Evolutionary conservation across 73 alveolate genomes (phyloP).

Genomic region (Paramecium tetraurelia): DNA sequence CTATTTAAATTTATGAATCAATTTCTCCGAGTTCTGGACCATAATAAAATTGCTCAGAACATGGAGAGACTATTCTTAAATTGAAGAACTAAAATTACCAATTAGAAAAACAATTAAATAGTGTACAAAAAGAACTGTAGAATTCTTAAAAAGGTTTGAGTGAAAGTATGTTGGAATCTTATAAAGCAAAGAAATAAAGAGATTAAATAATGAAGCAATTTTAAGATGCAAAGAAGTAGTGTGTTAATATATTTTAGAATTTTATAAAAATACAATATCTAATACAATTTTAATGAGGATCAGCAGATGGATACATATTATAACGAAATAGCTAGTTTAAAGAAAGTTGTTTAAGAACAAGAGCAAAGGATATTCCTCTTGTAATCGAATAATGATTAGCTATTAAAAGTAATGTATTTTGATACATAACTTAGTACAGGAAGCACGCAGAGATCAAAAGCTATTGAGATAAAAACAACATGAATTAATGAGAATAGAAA

Average conservation of each 20-base stretch:
- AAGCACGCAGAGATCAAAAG: constrained; percentile 30
- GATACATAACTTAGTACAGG: constrained; percentile 21
- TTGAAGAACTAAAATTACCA: background rate
- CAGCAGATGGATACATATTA: background rate
- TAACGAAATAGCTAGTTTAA: background rate
- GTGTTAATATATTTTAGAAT: background rate
- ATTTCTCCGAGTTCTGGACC: background rate
- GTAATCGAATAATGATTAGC: background rate
- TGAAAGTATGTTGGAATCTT: background rate
- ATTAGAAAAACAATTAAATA: background rate
- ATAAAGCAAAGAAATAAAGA: background rate
- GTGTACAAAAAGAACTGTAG: background rate
- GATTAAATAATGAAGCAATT: background rate
- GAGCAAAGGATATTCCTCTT: background rate
- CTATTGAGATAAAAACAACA: background rate
- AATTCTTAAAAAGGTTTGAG: background rate
- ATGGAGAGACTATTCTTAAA: background rate
- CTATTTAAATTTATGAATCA: background rate
- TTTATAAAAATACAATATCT: constrained; percentile 1
- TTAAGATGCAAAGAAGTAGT: constrained; percentile 1
- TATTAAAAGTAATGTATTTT: background rate
- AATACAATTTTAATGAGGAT: background rate
- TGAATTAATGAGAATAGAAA: background rate
- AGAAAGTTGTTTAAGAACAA: background rate
- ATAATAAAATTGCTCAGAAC: background rate